Conservation (phyloP, 2,329 filamentous ascomycete genomes). For the Calonectria fujianensis region DNA sequence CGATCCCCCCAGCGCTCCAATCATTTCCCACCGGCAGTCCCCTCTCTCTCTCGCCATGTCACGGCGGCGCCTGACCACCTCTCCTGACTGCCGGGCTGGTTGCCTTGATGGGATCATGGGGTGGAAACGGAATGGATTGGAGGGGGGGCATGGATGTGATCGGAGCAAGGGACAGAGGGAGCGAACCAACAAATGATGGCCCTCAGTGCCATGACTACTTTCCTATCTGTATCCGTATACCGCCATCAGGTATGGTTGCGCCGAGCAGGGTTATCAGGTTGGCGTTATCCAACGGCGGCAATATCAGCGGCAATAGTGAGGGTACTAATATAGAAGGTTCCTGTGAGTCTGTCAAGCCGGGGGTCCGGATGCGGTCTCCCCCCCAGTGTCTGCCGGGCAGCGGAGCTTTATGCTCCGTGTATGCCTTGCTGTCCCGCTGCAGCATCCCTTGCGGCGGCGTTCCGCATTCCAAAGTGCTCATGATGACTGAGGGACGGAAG, state of each 20-base stretch:
- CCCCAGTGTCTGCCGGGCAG: background rate
- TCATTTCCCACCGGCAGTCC: conserved; percentile 41
- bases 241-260: conserved; percentile 3
- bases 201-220: background rate
- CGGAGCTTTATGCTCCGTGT: conserved; percentile 5
- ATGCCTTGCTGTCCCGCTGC: conserved; percentile 14
- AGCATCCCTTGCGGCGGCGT: conserved; percentile 15
- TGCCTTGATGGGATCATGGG: conserved; percentile 23
- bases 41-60: conserved; percentile 41
- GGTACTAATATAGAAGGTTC: conserved; percentile 29
- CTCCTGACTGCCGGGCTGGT: conserved; percentile 45
- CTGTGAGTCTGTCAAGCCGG: conserved; percentile 21
- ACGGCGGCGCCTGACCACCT: conserved; percentile 44
- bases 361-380: conserved; percentile 21
- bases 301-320: conserved; percentile 31
- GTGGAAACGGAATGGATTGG: conserved; percentile 29
- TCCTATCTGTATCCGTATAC: background rate
- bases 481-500: conserved; percentile 19
- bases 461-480: conserved; percentile 6
- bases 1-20: conserved; percentile 37
- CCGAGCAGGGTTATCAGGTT: background rate
- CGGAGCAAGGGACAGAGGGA: conserved; percentile 2
- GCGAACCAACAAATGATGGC: conserved; percentile 7
- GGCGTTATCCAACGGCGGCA: conserved; percentile 16
- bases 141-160: conserved; percentile 6